Conservation (phyloP, 768 basidiomycete species). For the Exsudoporus frostii region DNA sequence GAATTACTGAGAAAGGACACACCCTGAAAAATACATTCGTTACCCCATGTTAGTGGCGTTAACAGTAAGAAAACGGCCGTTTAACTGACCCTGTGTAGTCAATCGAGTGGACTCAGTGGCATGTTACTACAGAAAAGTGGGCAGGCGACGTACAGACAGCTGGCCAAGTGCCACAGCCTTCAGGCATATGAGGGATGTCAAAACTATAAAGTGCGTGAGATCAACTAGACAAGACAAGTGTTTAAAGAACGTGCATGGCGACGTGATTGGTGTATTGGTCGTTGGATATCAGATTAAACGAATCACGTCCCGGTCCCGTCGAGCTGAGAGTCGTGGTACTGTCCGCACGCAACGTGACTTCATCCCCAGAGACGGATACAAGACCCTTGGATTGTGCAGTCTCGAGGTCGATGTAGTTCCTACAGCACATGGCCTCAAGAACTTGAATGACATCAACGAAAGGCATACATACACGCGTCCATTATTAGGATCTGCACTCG, state of each 20-base stretch:
- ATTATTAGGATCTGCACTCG: slow-evolving; percentile 27
- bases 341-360: slow-evolving; percentile 35
- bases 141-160: slow-evolving; percentile 31
- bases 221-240: background rate
- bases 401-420: slow-evolving; percentile 42
- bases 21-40: slow-evolving; percentile 18
- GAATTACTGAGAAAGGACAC: background rate
- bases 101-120: background rate
- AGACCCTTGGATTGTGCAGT: slow-evolving; percentile 58
- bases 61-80: background rate
- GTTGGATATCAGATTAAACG: slow-evolving; percentile 33
- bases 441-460: background rate
- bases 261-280: slow-evolving; percentile 34
- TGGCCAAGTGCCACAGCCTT: slow-evolving; percentile 41
- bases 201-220: slow-evolving; percentile 21
- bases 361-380: slow-evolving; percentile 49
- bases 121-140: background rate
- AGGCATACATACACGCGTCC: slow-evolving; percentile 25
- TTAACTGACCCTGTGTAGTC: slow-evolving; percentile 16
- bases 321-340: slow-evolving; percentile 30
- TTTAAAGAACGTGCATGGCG: slow-evolving; percentile 21
- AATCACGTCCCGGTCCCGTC: slow-evolving; percentile 34
- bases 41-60: background rate
- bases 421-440: slow-evolving; percentile 10
- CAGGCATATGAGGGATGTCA: slow-evolving; percentile 38